Percentiles rank a stretch among this genome's conserved stretches.
These are phyloP conservation scores for Aegilops sharonensis DNA, from an alignment of 176 grass and related monocot genomes.

Conservation along the genomic window DNA sequence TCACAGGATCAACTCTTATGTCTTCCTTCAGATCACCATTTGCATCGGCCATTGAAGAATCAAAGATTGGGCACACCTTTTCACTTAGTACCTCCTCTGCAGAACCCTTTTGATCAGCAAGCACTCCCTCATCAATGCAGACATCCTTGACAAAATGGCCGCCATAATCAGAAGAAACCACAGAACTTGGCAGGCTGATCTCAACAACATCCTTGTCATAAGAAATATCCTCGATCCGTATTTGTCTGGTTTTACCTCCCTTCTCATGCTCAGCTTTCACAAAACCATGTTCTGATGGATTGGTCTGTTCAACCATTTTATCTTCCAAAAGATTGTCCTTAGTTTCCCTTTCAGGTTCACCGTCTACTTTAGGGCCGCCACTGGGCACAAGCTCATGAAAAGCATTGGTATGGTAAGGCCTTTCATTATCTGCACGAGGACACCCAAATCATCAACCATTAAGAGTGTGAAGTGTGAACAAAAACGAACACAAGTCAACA, in stretches of 20 bases:
- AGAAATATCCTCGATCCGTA: slow-evolving; percentile 41
- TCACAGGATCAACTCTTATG: slow-evolving; percentile 9
- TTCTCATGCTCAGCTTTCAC: slow-evolving; percentile 37
- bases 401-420: slow-evolving; percentile 28
- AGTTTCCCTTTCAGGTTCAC: slow-evolving; percentile 28
- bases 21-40: slow-evolving; percentile 22
- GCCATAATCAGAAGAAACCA: slow-evolving; percentile 40
- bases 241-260: slow-evolving; percentile 35
- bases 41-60: slow-evolving; percentile 25
- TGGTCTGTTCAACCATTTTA: slow-evolving; percentile 52
- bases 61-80: slow-evolving; percentile 18
- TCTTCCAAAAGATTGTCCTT: slow-evolving; percentile 16
- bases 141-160: slow-evolving; percentile 78
- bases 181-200: slow-evolving; percentile 45
- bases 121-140: slow-evolving; percentile 65
- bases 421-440: slow-evolving; percentile 29
- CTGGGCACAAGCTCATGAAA: slow-evolving; percentile 32
- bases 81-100: slow-evolving; percentile 36
- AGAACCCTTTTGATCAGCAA: slow-evolving; percentile 36
- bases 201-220: slow-evolving; percentile 79
- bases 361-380: slow-evolving; percentile 26
- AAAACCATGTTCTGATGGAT: slow-evolving; percentile 40
- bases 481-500: neutral
- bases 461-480: slow-evolving; percentile 12
- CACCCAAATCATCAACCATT: slow-evolving; percentile 8